phyloP scores from a whole-genome alignment of 352 stramenopile genomes.

The Phytophthora ohioensis region DNA sequence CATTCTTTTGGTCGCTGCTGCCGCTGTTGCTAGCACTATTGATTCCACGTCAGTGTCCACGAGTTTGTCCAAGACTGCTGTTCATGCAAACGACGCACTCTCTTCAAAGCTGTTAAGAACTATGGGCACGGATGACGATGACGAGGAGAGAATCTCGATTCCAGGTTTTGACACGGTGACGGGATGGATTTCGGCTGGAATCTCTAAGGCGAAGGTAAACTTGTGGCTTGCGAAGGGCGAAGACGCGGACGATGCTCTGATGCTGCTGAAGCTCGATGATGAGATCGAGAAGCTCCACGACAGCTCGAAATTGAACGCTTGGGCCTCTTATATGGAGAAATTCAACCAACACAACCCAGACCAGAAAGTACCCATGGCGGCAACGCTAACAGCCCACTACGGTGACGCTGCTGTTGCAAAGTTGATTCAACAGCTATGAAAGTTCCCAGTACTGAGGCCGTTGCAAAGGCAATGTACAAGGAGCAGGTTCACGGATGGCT shows the following conservation, averaged over 20 bases:
- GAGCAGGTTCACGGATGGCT: neutral
- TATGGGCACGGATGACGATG: neutral
- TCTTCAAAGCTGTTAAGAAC: neutral
- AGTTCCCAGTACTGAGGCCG: neutral
- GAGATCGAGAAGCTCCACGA: neutral
- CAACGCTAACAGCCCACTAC: neutral
- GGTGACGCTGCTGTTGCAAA: neutral
- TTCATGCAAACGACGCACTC: neutral
- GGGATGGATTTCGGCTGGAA: neutral
- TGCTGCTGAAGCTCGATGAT: neutral
- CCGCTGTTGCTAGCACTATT: neutral
- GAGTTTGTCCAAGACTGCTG: too few relatives aligned
- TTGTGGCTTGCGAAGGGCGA: neutral
- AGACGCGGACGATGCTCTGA: neutral
- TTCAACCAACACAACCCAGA: neutral
- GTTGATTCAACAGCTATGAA: neutral
- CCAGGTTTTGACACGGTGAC: neutral
- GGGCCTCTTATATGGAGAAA: neutral
- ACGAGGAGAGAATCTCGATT: neutral
- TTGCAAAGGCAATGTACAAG: neutral
- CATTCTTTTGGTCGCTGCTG: neutral
- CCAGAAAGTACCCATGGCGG: neutral
- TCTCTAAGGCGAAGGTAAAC: neutral
- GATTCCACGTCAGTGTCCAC: neutral
- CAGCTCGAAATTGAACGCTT: neutral